These are phyloP conservation scores for Zygoascus hellenicus DNA, from an alignment of 1,139 yeast genomes.

Conservation along the genomic window DNA sequence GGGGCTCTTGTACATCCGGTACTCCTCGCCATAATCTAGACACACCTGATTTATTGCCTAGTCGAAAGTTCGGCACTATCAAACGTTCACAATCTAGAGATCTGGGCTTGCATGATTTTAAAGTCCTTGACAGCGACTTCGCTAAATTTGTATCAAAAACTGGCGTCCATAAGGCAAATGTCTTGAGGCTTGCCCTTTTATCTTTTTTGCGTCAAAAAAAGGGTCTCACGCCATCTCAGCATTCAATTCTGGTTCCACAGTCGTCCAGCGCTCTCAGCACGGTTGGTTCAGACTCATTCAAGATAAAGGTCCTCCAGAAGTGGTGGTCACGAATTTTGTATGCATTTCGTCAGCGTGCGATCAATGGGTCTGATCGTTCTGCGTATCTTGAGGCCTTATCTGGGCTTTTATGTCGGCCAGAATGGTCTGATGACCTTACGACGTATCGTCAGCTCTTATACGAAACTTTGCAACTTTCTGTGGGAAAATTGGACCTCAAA, in stretches of 20 bases:
- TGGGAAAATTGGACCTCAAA: conserved; percentile 47
- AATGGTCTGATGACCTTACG: conserved; percentile 44
- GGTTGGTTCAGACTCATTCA: conserved; percentile 14
- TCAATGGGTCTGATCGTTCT: conserved; percentile 51
- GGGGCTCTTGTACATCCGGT: conserved; percentile 3
- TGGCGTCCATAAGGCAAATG: conserved; percentile 57
- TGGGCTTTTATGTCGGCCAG: conserved; percentile 55
- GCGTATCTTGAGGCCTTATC: conserved; percentile 73
- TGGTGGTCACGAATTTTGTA: conserved; percentile 66
- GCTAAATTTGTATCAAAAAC: conserved; percentile 39
- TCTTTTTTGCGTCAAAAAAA: conserved; percentile 49
- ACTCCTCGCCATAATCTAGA: conserved; percentile 1
- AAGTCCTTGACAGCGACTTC: conserved; percentile 25
- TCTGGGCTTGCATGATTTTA: conserved; percentile 17
- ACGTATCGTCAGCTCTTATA: conserved; percentile 34
- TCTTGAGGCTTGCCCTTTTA: conserved; percentile 58
- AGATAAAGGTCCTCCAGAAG: conserved; percentile 40
- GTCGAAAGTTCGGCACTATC: background rate
- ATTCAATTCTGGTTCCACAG: conserved; percentile 16
- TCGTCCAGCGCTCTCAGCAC: conserved; percentile 29
- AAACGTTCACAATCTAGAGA: background rate
- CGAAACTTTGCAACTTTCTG: conserved; percentile 52
- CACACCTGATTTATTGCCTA: conserved; percentile 2
- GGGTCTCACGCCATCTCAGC: conserved; percentile 27
- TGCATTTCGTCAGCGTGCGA: conserved; percentile 34